These are phyloP conservation scores for Calonectria pauciramosa DNA, from an alignment of 2,329 filamentous ascomycete genomes.

Conservation along the genomic window DNA sequence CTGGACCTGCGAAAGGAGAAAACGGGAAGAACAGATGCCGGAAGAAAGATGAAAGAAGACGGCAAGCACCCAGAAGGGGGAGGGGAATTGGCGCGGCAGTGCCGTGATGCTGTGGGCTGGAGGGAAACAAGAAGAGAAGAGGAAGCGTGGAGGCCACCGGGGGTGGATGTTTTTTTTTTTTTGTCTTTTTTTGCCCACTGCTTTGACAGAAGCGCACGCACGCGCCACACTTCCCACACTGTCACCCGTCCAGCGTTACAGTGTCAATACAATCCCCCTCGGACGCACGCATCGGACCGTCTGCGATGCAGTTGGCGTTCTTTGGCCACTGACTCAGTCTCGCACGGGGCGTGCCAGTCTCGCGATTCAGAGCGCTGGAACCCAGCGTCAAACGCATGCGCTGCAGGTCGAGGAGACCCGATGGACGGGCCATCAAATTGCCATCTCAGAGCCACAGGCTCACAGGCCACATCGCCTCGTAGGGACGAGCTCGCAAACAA, in stretches of 20 bases:
- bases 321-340: background rate
- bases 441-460: background rate
- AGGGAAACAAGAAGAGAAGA: constrained; percentile 42
- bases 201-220: constrained; percentile 21
- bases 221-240: constrained; percentile 26
- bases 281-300: background rate
- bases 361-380: background rate
- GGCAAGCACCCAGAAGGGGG: constrained; percentile 56
- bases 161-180: constrained; percentile 46
- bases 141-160: constrained; percentile 31
- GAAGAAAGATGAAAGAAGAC: constrained; percentile 52
- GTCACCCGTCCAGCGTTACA: background rate
- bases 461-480: constrained; percentile 11
- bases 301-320: background rate
- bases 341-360: background rate
- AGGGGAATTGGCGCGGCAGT: constrained; percentile 60
- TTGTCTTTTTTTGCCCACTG: constrained; percentile 31
- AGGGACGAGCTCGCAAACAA: background rate
- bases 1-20: constrained; percentile 42
- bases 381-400: background rate
- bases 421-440: background rate
- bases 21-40: constrained; percentile 53
- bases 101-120: constrained; percentile 54
- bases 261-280: constrained; percentile 9
- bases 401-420: background rate